These are phyloP conservation scores for Mallotus japonicus DNA, from an alignment of 441 rosid genomes.

Conservation along the genomic window DNA sequence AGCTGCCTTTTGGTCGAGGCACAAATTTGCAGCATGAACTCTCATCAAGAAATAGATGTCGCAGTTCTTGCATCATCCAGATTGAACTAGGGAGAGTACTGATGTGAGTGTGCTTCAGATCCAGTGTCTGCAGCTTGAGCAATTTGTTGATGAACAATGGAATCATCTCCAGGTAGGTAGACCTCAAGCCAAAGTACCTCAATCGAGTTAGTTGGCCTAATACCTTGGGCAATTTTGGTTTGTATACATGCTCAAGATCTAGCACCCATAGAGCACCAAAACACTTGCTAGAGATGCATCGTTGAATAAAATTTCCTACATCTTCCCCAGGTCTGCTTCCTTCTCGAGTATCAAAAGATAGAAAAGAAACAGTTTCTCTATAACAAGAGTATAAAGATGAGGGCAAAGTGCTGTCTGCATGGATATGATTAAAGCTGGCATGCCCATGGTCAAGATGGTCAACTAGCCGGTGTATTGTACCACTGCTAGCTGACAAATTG, in stretches of 20 bases:
- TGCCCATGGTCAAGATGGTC: conserved; percentile 14
- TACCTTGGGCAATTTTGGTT: conserved; percentile 23
- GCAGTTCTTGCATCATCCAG: conserved; percentile 27
- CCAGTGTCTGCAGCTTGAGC: conserved; percentile 25
- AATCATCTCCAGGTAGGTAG: conserved; percentile 27
- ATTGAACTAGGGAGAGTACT: conserved; percentile 22
- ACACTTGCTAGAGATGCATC: conserved; percentile 9
- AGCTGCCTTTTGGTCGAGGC: conserved; percentile 12
- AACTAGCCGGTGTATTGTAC: conserved; percentile 9
- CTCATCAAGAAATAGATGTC: conserved; percentile 27
- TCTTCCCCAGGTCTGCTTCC: conserved; percentile 25
- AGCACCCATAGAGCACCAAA: conserved; percentile 22
- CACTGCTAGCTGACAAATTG: background rate
- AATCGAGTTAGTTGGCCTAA: conserved; percentile 17
- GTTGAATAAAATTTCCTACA: conserved; percentile 19
- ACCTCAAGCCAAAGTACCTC: conserved; percentile 30
- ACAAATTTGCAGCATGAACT: conserved; percentile 13
- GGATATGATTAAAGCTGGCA: conserved; percentile 19
- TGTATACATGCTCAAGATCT: conserved; percentile 31
- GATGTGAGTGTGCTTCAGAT: conserved; percentile 32
- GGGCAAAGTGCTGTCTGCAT: background rate
- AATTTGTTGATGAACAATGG: conserved; percentile 25
- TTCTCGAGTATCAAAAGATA: conserved; percentile 27
- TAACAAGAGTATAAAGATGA: conserved; percentile 8
- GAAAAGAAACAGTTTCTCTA: conserved; percentile 8